phyloP scores from a whole-genome alignment of 2,329 filamentous ascomycete genomes.

The Monilinia laxa region DNA sequence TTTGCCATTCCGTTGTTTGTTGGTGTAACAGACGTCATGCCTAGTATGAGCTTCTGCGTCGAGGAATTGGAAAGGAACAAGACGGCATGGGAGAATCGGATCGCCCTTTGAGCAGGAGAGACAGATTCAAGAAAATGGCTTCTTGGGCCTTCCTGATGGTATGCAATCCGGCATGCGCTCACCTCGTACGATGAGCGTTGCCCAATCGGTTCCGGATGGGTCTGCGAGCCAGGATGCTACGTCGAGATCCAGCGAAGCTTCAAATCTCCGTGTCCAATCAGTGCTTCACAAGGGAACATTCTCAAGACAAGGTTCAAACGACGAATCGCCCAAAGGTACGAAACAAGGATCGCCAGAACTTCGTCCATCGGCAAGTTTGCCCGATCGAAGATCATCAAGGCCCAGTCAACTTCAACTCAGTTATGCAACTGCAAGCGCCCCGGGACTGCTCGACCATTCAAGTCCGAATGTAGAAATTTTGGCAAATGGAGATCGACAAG shows the following conservation, averaged over 20 bases:
- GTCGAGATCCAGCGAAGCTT: slow-evolving; percentile 22
- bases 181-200: slow-evolving; percentile 38
- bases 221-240: slow-evolving; percentile 29
- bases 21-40: slow-evolving; percentile 81
- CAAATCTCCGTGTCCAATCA: slow-evolving; percentile 31
- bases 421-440: slow-evolving; percentile 34
- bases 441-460: slow-evolving; percentile 28
- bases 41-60: slow-evolving; percentile 79
- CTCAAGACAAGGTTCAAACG: slow-evolving; percentile 28
- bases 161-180: slow-evolving; percentile 37
- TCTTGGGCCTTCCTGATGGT: slow-evolving; percentile 38
- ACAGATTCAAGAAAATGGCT: slow-evolving; percentile 41
- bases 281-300: slow-evolving; percentile 34
- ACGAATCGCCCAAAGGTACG: slow-evolving; percentile 26
- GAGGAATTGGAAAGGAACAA: slow-evolving; percentile 79
- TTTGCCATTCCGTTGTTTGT: slow-evolving; percentile 92
- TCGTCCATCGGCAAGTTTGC: slow-evolving; percentile 31
- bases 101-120: slow-evolving; percentile 58
- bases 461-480: slow-evolving; percentile 19
- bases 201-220: slow-evolving; percentile 28
- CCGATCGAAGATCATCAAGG: slow-evolving; percentile 34
- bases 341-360: slow-evolving; percentile 28
- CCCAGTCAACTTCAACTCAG: slow-evolving; percentile 40
- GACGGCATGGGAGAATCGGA: slow-evolving; percentile 66
- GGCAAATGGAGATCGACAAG: slow-evolving; percentile 22